Evolutionary conservation across 345 rosid genomes (phyloP), one percentile per base, ranked within the genome.

Genomic region (Rhizophora apiculata): DNA sequence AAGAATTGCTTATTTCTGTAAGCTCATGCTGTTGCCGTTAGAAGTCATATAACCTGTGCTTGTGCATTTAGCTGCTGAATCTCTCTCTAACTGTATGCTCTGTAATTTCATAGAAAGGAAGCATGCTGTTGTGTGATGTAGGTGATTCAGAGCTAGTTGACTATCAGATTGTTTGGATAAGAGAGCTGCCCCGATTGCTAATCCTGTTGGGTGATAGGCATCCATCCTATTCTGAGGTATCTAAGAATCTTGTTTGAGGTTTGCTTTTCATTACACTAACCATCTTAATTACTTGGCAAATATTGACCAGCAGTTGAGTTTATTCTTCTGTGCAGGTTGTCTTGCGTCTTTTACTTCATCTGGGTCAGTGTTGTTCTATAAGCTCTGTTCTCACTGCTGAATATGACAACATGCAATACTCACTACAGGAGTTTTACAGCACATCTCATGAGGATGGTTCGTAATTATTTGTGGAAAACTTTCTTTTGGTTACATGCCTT

Each of bases 1-100:
- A 86, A 78, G 84, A 90, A 82, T 70, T 95, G 87, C 74, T 87
- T 65, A 76, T 90, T 72, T 85, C 88, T 75, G 99, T 95, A 83
- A 86, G 96, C 73, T 76, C 48, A 62, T 32, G 37, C 27, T 30
- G 24, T 62, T 46, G 20, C 37, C 21, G 29, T 59, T 4, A 55
- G 62, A 48, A 24, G 29, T 39, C 43, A 56, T 43, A 16, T 62
- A 62, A 13, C 16, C 19, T 43, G 32, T 16, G 26, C 48, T 22
- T 48, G 3, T 53, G n/a, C 68, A 7, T 34, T 7, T 30, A 22
- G 52, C 5, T 46, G 8, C 2, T 13, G 5, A 19, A 56, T 21
- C 13, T 56, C 30, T 57, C 15, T 55, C 60, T 21, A 16, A 53
- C 59, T 34, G 18, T 34, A 4, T 52, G 3, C 55, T 62, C n/a